A percentile compares a stretch with the other conserved stretches of the same genome.
These are phyloP conservation scores for Podaxis sp. DNA, from an alignment of 768 basidiomycete species.

Conservation along the genomic window DNA sequence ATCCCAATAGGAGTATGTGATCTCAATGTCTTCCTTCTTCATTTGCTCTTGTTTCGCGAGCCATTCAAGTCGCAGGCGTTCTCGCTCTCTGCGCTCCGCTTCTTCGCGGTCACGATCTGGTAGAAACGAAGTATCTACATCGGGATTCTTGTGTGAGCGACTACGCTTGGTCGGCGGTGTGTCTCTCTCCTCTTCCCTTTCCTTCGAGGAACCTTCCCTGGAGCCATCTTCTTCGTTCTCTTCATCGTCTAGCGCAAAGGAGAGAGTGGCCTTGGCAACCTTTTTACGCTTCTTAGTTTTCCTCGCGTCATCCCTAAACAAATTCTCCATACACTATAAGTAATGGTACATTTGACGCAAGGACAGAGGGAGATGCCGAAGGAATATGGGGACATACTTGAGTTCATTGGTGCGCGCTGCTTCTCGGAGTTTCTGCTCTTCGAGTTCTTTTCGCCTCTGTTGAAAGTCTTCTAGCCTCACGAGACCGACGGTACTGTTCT, in stretches of 20 bases:
- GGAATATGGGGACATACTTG: conserved; percentile 63
- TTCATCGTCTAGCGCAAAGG: conserved; percentile 89
- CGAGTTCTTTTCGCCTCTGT: conserved; percentile 81
- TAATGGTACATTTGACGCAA: conserved; percentile 34
- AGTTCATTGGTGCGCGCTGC: conserved; percentile 82
- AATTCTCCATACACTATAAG: conserved; percentile 80
- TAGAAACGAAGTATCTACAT: conserved; percentile 96
- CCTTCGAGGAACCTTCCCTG: conserved; percentile 32
- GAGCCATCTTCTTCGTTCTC: conserved; percentile 41
- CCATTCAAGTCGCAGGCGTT: conserved; percentile 90
- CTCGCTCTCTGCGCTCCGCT: conserved; percentile 83
- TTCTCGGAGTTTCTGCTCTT: conserved; percentile 88
- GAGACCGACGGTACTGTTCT: conserved; percentile 88
- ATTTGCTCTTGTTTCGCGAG: conserved; percentile 68
- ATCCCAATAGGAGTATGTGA: conserved; percentile 98
- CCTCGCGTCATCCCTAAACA: conserved; percentile 85
- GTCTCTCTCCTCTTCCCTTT: conserved; percentile 41
- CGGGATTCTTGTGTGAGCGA: conserved; percentile 92
- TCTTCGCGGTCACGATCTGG: conserved; percentile 98
- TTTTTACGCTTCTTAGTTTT: conserved; percentile 94
- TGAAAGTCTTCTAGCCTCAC: conserved; percentile 93
- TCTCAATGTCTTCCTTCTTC: conserved; percentile 75
- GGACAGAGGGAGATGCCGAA: conserved; percentile 14
- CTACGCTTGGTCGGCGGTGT: conserved; percentile 62
- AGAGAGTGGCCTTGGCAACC: conserved; percentile 81